Percentiles rank a stretch among this genome's conserved stretches.
phyloP scores from a whole-genome alignment of 768 basidiomycete species.

The Tephrocybe sp. region DNA sequence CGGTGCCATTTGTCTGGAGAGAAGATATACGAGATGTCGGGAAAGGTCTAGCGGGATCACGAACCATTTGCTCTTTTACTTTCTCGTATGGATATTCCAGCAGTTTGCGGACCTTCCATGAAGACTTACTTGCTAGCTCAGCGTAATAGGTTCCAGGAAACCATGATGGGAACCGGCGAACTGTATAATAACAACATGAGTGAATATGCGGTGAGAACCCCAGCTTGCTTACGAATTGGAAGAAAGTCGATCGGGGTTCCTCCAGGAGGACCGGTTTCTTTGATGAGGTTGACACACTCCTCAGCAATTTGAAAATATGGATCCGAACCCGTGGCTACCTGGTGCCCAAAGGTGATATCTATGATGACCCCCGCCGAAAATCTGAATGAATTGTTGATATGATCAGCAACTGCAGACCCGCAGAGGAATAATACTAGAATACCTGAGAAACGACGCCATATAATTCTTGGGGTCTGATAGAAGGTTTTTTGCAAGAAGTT shows the following conservation, averaged over 20 bases:
- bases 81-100: constrained; percentile 13
- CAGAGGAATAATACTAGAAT: too few species aligned
- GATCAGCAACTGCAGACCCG: too few species aligned
- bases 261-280: constrained; percentile 16
- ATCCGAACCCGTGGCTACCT: constrained; percentile 20
- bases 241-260: constrained; percentile 19
- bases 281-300: constrained; percentile 14
- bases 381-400: constrained; percentile 13
- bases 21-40: not conserved
- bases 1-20: not conserved
- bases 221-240: constrained; percentile 18
- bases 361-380: constrained; percentile 21
- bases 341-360: constrained; percentile 19
- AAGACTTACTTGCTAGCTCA: constrained; percentile 3
- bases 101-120: not conserved
- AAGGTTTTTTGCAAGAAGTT: constrained; percentile 26
- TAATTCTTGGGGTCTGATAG: constrained; percentile 1
- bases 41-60: too few species aligned
- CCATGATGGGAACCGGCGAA: constrained; percentile 18
- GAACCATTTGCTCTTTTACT: not conserved
- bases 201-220: too few species aligned
- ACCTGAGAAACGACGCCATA: not conserved
- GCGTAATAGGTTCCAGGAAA: constrained; percentile 20
- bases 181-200: too few species aligned
- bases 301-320: constrained; percentile 16